Evolutionary conservation across 2,329 filamentous ascomycete species (phyloP), one percentile per base, ranked within the genome.

Genomic region (Hypoxylon sp.): DNA sequence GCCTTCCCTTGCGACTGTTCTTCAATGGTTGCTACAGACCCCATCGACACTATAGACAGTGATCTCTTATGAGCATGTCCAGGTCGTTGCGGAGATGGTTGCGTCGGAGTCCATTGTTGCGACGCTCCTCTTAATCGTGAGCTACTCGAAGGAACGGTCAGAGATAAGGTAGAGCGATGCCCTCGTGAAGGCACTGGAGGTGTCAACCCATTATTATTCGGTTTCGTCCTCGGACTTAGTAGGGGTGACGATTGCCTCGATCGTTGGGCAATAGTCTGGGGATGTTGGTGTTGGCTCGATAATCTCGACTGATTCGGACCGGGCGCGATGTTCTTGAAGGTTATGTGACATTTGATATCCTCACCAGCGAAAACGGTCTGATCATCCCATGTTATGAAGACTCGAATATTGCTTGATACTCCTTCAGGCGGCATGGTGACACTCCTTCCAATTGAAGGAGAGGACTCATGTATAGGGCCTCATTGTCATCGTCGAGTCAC

Each of bases 361-460:
- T 99, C 96, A 80, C 96, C 96, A 63, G 96, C 93, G 82, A 98
- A 99, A 75, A 99, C 93, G 68, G 93, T 94, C 80, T 95, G 90
- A 78, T 97, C 93, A 79, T 93, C 91, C 92, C 95, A 99, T 82
- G 91, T 90, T 80, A 99, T 93, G 80, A 95, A 97, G 81, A 98
- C 95, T 80, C 94, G 92, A 79, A 99, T 93, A 84, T 97, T 95
- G 81, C 83, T 84, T 68, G 79, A 75, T 72, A 75, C 78, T 75
- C 61, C 72, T 61, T 86, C 83, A 73, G 83, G 79, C 73, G 84
- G 79, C 85, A 87, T 87, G 77, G 73, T 81, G 77, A 65, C 72
- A 77, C 72, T 78, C 75, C 77, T 77, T 78, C 76, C 71, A 59
- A 60, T 69, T 46, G 75, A 76, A 78, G 76, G 75, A 75, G 76